Conservation (phyloP, 441 rosid species). For the Dalechampia spathulata region DNA sequence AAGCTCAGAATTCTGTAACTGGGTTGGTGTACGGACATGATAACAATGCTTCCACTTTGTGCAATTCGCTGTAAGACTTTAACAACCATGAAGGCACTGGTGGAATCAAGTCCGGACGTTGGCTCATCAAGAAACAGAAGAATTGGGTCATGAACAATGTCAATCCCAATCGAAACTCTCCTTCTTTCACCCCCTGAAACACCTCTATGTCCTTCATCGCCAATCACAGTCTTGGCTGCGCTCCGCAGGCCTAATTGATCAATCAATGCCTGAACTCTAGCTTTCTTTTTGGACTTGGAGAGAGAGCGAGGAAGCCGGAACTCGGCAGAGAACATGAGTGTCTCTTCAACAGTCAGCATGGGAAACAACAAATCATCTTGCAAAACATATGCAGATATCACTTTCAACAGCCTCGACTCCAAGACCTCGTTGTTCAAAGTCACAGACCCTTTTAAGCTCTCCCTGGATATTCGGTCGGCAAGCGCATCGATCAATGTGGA, state of each 20-base stretch:
- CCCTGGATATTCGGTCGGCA: conserved; percentile 57
- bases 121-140: conserved; percentile 69
- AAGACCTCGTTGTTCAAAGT: conserved; percentile 62
- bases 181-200: conserved; percentile 74
- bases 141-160: conserved; percentile 73
- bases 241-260: conserved; percentile 56
- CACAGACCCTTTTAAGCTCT: conserved; percentile 57
- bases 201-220: conserved; percentile 75
- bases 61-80: conserved; percentile 67
- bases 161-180: conserved; percentile 68
- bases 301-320: conserved; percentile 65
- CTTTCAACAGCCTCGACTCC: conserved; percentile 62
- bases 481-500: conserved; percentile 71
- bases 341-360: conserved; percentile 79
- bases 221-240: conserved; percentile 67
- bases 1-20: conserved; percentile 60
- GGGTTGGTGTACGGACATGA: conserved; percentile 68
- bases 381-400: conserved; percentile 86
- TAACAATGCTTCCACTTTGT: conserved; percentile 67
- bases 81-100: conserved; percentile 71
- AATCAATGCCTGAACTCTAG: conserved; percentile 61
- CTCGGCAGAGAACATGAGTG: conserved; percentile 74
- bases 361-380: conserved; percentile 88
- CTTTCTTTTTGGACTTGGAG: conserved; percentile 47
- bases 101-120: conserved; percentile 70